These are phyloP conservation scores for Dothiorella sarmentorum DNA, from an alignment of 2,329 filamentous ascomycete species.

Conservation along the genomic window DNA sequence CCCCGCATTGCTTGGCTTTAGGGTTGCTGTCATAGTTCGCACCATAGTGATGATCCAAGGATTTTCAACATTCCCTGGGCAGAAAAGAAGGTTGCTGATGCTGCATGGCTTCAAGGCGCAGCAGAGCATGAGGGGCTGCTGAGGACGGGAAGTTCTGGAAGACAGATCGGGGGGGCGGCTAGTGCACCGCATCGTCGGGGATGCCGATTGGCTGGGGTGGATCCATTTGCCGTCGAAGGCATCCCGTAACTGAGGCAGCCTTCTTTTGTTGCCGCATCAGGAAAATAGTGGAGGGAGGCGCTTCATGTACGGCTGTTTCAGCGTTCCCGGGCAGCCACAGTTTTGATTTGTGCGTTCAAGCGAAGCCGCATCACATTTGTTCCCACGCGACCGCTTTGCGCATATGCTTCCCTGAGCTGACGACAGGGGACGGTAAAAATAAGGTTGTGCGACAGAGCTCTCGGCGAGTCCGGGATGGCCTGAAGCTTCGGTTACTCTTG, in stretches of 20 bases:
- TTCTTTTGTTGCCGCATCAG: neutral
- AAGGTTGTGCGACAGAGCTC: constrained; percentile 1
- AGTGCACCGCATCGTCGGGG: neutral
- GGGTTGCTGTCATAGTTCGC: neutral
- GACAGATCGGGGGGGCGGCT: neutral
- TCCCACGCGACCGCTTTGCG: no score
- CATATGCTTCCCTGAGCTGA: neutral
- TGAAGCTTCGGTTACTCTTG: neutral
- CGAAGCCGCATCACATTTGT: no score
- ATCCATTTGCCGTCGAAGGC: constrained; percentile 11
- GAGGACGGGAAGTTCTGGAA: constrained; percentile 1
- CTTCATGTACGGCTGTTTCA: constrained; percentile 2
- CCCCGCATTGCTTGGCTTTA: neutral
- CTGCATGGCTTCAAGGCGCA: neutral
- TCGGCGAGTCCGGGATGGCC: constrained; percentile 8
- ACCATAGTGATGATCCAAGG: neutral
- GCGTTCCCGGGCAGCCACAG: no score
- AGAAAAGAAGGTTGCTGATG: neutral
- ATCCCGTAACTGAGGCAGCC: neutral
- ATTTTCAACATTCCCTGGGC: neutral
- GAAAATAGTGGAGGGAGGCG: neutral
- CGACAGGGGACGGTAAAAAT: neutral
- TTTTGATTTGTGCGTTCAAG: no score
- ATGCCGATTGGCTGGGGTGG: constrained; percentile 3
- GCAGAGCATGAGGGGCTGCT: neutral